Evolutionary conservation across 2,329 filamentous ascomycete genomes (phyloP).

Genomic region (Diaporthe vaccinii): DNA sequence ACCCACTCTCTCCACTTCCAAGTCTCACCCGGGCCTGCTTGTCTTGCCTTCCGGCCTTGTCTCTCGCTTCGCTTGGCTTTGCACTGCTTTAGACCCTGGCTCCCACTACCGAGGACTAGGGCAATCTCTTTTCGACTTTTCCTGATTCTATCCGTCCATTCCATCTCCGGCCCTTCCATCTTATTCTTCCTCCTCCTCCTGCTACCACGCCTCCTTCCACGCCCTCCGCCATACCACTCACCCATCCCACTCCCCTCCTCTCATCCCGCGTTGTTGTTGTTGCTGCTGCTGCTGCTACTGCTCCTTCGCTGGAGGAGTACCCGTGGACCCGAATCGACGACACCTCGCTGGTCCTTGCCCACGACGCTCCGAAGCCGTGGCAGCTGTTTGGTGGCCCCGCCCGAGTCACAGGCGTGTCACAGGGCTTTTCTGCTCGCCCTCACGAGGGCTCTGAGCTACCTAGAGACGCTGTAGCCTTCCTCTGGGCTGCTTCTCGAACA

Average conservation of each 20-base stretch:
- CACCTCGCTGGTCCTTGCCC: not conserved
- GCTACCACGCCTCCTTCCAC: not conserved
- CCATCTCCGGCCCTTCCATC: conserved; percentile 32
- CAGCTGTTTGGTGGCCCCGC: not conserved
- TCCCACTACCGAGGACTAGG: conserved; percentile 30
- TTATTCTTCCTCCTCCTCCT: conserved; percentile 9
- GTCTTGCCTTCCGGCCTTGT: conserved; percentile 28
- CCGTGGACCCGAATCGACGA: conserved; percentile 6
- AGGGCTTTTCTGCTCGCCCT: not conserved
- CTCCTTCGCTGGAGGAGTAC: not conserved
- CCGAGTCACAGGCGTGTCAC: conserved; percentile 1
- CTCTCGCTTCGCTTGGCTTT: conserved; percentile 30
- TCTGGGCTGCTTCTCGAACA: not conserved
- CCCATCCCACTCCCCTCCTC: not conserved
- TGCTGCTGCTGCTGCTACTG: not conserved
- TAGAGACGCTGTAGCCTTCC: not conserved
- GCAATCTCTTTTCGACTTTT: conserved; percentile 31
- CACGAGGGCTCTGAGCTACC: not conserved
- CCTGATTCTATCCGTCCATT: conserved; percentile 31
- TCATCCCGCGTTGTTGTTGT: not conserved
- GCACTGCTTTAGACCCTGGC: conserved; percentile 24
- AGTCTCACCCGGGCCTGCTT: conserved; percentile 29
- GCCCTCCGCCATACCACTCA: conserved; percentile 14
- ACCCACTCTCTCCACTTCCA: conserved; percentile 27
- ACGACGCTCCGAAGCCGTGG: not conserved